Base-by-base conservation (phyloP, 2,329 filamentous ascomycete species). In the Aspergillus terreus region DNA sequence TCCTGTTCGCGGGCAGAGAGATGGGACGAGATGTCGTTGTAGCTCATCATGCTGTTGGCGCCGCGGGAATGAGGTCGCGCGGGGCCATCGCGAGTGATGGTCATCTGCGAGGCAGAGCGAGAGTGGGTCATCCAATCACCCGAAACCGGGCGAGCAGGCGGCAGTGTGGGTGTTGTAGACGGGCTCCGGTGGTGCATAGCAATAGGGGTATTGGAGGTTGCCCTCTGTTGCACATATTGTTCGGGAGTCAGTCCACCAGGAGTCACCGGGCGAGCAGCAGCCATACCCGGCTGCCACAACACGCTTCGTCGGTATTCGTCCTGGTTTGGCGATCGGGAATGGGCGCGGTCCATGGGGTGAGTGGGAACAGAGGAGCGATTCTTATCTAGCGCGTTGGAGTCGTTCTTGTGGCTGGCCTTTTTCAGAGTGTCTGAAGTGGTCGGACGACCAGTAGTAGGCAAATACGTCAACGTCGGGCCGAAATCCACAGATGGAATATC, bases 1-100 rank as follows among this genome's bases (percentile, higher is more conserved):
- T 95, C 90, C 67, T 95, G 91, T 69, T 96, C 91, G 14, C 87
- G 83, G 15, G 91, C 91, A 17, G 88, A 91, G n/a, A 96, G 77
- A 51, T 86, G 82, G 0, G 75, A 72, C 7, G 81, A 78, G 21
- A 80, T 71, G 57, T 83, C 78, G 45, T 76, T 75, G 23, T 72
- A 68, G 44, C 75, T 72, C 27, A 86, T 69, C 51, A 80, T 65
- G 4, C 71, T 68, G 38, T 74, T 77, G 9, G 84, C 78, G 10
- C 82, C 82, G 42, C 83, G 81, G 11, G 86, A 89, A 46, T 74
- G 73, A 2, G 67, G 66, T 6, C 65, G 64, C 15, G 61, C 55
- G 32, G 59, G 60, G 19, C 43, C 47, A 44, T 67, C 62, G 33
- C 56, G 58, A 43, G 56, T 52, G n/a, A 53, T 25, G 12, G 53